These are phyloP conservation scores for Hanseniaspora hatyaiensis DNA, from an alignment of 805 yeast genomes.

Conservation along the genomic window DNA sequence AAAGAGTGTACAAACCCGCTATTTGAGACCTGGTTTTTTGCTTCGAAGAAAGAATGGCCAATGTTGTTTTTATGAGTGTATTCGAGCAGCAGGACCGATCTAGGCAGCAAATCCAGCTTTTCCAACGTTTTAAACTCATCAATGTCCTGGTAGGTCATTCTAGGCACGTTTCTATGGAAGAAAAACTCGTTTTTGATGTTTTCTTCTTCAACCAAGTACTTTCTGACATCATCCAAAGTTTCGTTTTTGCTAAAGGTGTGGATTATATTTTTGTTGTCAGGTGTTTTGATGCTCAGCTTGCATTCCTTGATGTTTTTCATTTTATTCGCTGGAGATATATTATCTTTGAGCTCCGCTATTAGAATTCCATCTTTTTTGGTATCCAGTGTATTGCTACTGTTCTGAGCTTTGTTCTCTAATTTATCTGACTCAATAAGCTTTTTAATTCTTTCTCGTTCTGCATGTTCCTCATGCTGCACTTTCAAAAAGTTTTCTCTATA, in stretches of 20 bases:
- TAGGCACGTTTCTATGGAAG: slow-evolving; percentile 45
- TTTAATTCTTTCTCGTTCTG: slow-evolving; percentile 20
- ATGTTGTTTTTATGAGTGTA: slow-evolving; percentile 31
- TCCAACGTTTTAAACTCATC: slow-evolving; percentile 48
- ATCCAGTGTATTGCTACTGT: background rate
- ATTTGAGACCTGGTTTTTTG: slow-evolving; percentile 26
- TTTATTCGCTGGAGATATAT: slow-evolving; percentile 5
- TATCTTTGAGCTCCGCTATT: slow-evolving; percentile 3
- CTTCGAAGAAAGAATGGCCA: slow-evolving; percentile 24
- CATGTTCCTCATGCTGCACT: slow-evolving; percentile 18
- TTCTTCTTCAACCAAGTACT: slow-evolving; percentile 41
- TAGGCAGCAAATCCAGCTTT: slow-evolving; percentile 50
- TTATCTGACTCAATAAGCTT: slow-evolving; percentile 13
- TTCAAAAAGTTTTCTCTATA: slow-evolving; percentile 18
- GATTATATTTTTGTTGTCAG: slow-evolving; percentile 53
- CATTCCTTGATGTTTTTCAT: slow-evolving; percentile 24
- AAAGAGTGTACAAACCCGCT: slow-evolving; percentile 28
- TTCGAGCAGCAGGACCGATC: slow-evolving; percentile 64
- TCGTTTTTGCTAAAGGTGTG: slow-evolving; percentile 38
- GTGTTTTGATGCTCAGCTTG: slow-evolving; percentile 46
- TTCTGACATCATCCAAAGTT: slow-evolving; percentile 47
- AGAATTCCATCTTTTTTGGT: background rate
- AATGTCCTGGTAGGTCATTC: slow-evolving; percentile 48
- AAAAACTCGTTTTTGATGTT: slow-evolving; percentile 38
- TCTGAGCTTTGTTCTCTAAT: slow-evolving; percentile 3